Evolutionary conservation across 2,329 filamentous ascomycete species (phyloP).

Genomic region (Nothophaeocryptopus gaeumannii): DNA sequence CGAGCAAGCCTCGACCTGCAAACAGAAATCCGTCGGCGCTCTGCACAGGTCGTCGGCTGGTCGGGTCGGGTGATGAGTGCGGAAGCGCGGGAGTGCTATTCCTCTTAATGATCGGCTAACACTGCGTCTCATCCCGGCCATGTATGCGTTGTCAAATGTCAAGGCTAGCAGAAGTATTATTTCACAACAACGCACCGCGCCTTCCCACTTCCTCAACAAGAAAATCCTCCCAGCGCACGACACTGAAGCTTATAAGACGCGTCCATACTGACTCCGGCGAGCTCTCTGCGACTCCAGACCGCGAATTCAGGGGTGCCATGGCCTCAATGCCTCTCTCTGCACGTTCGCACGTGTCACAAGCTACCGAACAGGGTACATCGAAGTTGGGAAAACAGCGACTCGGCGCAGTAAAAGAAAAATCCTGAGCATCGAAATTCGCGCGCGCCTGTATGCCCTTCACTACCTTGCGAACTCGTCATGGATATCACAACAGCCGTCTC

Average conservation of each 20-base stretch:
- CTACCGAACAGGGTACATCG: too few species aligned
- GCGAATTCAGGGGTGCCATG: not conserved
- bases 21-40: not conserved
- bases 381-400: not conserved
- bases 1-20: not conserved
- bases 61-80: not conserved
- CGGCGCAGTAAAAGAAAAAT: not conserved
- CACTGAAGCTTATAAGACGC: too few species aligned
- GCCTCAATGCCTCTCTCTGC: not conserved
- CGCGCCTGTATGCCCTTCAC: constrained; percentile 1
- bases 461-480: not conserved
- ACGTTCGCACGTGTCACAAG: constrained; percentile 5
- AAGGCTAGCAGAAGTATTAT: too few species aligned
- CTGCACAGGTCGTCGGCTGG: not conserved
- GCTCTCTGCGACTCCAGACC: too few species aligned
- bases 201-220: too few species aligned
- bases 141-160: too few species aligned
- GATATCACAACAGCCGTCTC: constrained; percentile 13
- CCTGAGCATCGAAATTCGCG: not conserved
- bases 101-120: too few species aligned
- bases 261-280: too few species aligned
- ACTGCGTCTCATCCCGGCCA: too few species aligned
- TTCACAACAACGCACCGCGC: too few species aligned
- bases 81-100: too few species aligned
- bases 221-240: too few species aligned